phyloP scores from a whole-genome alignment of 768 basidiomycete species.

The Trametopsis cervina region DNA sequence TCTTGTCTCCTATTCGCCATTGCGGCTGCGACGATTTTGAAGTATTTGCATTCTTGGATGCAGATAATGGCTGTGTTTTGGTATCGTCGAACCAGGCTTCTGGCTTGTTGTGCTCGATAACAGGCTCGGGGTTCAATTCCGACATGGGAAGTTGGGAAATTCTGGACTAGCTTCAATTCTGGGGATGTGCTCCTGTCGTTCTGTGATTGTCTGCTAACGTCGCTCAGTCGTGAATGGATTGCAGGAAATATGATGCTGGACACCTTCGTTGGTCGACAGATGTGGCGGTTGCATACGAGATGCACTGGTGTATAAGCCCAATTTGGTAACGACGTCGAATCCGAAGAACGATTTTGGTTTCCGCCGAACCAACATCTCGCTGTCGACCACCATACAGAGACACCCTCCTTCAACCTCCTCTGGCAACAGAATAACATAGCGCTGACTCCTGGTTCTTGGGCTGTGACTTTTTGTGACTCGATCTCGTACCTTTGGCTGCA shows the following conservation, averaged over 20 bases:
- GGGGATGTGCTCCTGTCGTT: not conserved
- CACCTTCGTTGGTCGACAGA: not conserved
- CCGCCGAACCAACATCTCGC: not conserved
- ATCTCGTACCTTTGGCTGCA: not conserved
- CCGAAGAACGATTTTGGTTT: constrained; percentile 8
- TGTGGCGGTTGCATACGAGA: constrained; percentile 8
- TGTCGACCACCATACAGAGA: not conserved
- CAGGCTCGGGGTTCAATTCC: too few species aligned
- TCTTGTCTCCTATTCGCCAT: too few species aligned
- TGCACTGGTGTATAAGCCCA: constrained; percentile 4
- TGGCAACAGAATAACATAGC: constrained; percentile 1
- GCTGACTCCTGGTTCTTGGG: constrained; percentile 1
- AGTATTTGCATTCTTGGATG: too few species aligned
- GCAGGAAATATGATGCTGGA: not conserved
- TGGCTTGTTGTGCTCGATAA: too few species aligned
- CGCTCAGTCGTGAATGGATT: not conserved
- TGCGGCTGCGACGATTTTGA: too few species aligned
- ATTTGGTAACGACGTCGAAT: too few species aligned
- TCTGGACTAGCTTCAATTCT: too few species aligned
- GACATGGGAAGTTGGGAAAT: too few species aligned
- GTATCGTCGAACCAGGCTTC: too few species aligned
- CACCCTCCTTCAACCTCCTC: constrained; percentile 3
- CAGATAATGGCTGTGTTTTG: too few species aligned
- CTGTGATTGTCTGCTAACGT: not conserved
- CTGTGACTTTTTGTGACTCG: constrained; percentile 9